Base-by-base conservation (phyloP, 2,329 filamentous ascomycete species). In the Dactylellina parvicollis region DNA sequence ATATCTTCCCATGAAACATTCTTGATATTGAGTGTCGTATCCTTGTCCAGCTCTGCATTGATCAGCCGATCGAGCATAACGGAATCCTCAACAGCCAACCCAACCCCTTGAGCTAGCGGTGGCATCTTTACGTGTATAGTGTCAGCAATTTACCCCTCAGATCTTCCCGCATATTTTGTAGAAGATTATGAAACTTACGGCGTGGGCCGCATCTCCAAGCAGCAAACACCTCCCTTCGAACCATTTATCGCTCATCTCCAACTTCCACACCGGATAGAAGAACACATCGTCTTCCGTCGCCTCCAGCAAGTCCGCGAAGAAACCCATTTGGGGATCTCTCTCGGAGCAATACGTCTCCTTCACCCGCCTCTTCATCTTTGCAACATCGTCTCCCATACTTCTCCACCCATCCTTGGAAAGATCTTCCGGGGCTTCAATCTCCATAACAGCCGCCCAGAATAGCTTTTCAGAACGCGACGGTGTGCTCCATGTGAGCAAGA, bases 191-290 rank as follows among this genome's bases (percentile, higher is more conserved):
- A 36, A 16, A 3, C 84, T 82, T 60, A 87, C 79, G 0, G 85
- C 85, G 78, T 88, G 86, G 0, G 85, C 85, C 1, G 85, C 85
- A 77, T 88, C 86, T 3, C 86, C 86, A 0, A 87, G 78, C 1
- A 88, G 78, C 2, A 87, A 16, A 30, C 42, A 57, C 24, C 67
- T 65, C 20, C 67, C 67, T 24, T 72, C 59, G 9, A 34, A 72
- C 67, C 59, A 72, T 26, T 72, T 72, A 22, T 72, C 67, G 36
- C 67, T 72, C 67, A 60, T 60, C 30, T 65, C 52, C 20, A 72
- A 38, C 30, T 60, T 72, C 59, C 52, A 65, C 9, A 72, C 67
- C 0, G 67, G 67, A 52, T 65, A 72, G 28, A 72, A 72, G 20
- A 32, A 65, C 12, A 72, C 59, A 54, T 65, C 67, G 4, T 72